Evolutionary conservation across 192 early-diverging fungal genomes (phyloP), one percentile per base, ranked within the genome.

Genomic region (Backusella luteola): DNA sequence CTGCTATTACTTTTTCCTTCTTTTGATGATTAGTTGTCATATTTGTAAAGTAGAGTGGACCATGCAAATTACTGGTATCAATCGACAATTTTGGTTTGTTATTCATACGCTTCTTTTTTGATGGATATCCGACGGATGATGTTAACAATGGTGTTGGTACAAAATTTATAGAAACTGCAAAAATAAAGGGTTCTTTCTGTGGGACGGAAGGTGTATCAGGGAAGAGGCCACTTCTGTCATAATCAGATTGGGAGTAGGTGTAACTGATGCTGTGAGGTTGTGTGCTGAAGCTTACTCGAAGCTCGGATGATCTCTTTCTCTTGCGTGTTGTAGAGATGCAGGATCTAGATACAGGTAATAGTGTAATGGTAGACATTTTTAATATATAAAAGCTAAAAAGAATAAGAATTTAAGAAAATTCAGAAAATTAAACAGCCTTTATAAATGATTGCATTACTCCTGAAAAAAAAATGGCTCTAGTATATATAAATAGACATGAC

Each of bases 21-120:
- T 73, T 78, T 39, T 78, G 70, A 46, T 78, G 77, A 17, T 78
- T 73, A 34, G 77, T 78, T 23, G 77, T 73, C 69, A 78, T 66
- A 6, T 67, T 67, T 23, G 77, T 78, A 68, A 78, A 78, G 12
- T 68, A 78, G 4, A 78, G 49, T 36, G 77, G 77, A 0, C 77
- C 77, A 36, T 69, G 75, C n/a, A 78, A 32, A 52, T 53, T 73
- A 34, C 69, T 72, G 36, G 77, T 78, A 52, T 78, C 77, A 46
- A 78, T 78, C 15, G 77, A 67, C 14, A 78, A 46, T 39, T 69
- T 78, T 14, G 77, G 77, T 53, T 73, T 42, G 35, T 41, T 63
- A 9, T 69, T 67, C n/a, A 34, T 42, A 17, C 42, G 41, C 32
- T 75, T 75, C 66, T 75, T 67, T 75, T 67, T 75, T 42, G 66